These are phyloP conservation scores for Sphagnum fallax DNA, from an alignment of 228 moss, liverwort and hornwort genomes.

Conservation along the genomic window DNA sequence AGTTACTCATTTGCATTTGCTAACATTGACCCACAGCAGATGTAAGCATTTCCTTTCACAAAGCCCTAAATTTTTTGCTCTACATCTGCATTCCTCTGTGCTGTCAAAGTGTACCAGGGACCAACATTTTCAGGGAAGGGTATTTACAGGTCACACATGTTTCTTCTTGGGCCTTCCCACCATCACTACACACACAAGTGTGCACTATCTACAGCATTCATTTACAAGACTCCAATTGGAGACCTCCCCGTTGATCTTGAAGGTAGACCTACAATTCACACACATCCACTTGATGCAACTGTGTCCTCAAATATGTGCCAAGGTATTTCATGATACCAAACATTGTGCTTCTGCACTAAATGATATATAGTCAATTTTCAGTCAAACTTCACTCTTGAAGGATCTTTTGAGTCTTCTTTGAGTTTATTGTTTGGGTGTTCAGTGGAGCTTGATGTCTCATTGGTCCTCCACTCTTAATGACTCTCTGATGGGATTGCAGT, in stretches of 20 bases:
- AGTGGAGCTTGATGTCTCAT: not conserved
- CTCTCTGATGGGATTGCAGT: slow-evolving; percentile 39
- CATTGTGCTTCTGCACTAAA: too few relatives aligned
- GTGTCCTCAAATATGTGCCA: too few relatives aligned
- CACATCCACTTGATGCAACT: too few relatives aligned
- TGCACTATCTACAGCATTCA: slow-evolving; percentile 68
- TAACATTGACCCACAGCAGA: slow-evolving; percentile 65
- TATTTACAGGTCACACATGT: slow-evolving; percentile 65
- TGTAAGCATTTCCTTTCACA: slow-evolving; percentile 23
- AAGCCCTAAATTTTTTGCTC: not conserved
- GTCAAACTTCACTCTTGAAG: too few relatives aligned
- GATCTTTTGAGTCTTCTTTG: not conserved
- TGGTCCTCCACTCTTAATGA: not conserved
- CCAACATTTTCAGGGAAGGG: slow-evolving; percentile 18
- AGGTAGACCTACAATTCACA: slow-evolving; percentile 23
- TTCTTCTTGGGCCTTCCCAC: slow-evolving; percentile 95
- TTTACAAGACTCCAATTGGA: slow-evolving; percentile 86
- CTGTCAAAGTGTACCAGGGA: slow-evolving; percentile 1
- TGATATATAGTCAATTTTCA: too few relatives aligned
- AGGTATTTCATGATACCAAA: too few relatives aligned
- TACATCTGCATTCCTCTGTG: not conserved
- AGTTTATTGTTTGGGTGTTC: not conserved
- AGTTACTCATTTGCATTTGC: slow-evolving; percentile 96
- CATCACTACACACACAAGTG: slow-evolving; percentile 91
- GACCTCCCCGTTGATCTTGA: slow-evolving; percentile 85